Evolutionary conservation across 2,329 filamentous ascomycete genomes (phyloP), one percentile per base, ranked within the genome.

Genomic region (Penicillium rolfsii): DNA sequence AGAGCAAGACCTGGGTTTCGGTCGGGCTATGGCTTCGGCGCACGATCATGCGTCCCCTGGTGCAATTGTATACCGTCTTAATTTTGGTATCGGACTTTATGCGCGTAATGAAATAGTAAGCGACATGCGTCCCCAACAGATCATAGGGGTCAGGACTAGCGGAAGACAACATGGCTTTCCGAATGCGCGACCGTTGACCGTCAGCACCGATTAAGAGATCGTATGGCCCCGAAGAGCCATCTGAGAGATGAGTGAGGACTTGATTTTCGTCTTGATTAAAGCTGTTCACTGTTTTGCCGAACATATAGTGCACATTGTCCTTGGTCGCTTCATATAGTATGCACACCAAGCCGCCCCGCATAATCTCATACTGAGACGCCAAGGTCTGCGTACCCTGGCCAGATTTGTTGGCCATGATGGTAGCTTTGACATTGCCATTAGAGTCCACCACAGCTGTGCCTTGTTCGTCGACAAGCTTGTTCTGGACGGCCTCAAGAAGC

Each of bases 351-450:
- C 86, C 83, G 0, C 83, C 84, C 8, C 85, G 77, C 79, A 88
- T 83, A 52, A 88, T 83, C 73, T 88, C 86, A 61, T 79, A 86
- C 58, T 88, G 85, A 60, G 80, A 82, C 0, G 82, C 84, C 28
- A 85, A 71, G 63, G 73, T 68, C 26, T 76, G 81, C 22, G 82
- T 75, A 65, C 80, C 79, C 55, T 77, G 72, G 3, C 79, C 81
- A 0, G 79, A 71, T 38, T 70, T 69, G 64, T 80, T 79, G 36
- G 73, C 73, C 24, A 68, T 67, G 48, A 84, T 75, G 4, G 70
- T 73, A n/a, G 80, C 84, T 45, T 72, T 70, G 2, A 67, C 55
- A 0, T 67, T 71, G 57, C 81, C 80, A 0, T 71, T 59, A 0
- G 62, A 59, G 66, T 85, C 77, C 28, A 86, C 76, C 19, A 84